Conservation (phyloP, 2,329 filamentous ascomycete species). For the Fusarium siculi region DNA sequence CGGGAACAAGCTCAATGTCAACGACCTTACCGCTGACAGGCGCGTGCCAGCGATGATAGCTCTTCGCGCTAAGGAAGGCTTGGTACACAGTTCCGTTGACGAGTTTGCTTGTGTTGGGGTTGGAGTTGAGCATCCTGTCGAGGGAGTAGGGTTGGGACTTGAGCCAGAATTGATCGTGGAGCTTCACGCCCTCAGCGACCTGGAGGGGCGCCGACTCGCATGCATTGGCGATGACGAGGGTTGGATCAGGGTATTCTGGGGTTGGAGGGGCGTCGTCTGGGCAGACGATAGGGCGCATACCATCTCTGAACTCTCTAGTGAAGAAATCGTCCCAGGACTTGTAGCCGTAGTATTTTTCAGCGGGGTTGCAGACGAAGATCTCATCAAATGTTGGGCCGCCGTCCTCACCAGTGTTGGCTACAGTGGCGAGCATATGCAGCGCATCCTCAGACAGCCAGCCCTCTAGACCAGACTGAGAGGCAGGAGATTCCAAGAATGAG, state of each 20-base stretch:
- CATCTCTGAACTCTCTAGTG: neutral
- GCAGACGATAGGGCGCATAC: neutral
- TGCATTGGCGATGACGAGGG: constrained; percentile 5
- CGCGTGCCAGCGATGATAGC: constrained; percentile 75
- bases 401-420: neutral
- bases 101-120: constrained; percentile 61
- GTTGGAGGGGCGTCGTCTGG: neutral
- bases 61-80: constrained; percentile 70
- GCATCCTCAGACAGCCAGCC: constrained; percentile 5
- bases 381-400: neutral
- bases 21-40: constrained; percentile 68
- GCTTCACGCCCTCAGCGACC: constrained; percentile 57
- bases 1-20: neutral
- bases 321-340: constrained; percentile 18
- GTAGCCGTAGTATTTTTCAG: neutral
- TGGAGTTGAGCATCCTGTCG: constrained; percentile 66
- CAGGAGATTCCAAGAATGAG: neutral
- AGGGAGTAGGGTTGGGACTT: constrained; percentile 73
- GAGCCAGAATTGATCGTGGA: constrained; percentile 71
- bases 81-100: constrained; percentile 72
- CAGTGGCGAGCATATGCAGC: neutral
- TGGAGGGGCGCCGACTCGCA: constrained; percentile 65
- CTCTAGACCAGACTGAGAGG: neutral
- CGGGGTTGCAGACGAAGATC: constrained; percentile 10
- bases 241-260: neutral